Percentiles rank a stretch among this genome's conserved stretches.
Evolutionary conservation across 2,329 filamentous ascomycete species (phyloP).

Genomic region (Pestalotiopsis fici): DNA sequence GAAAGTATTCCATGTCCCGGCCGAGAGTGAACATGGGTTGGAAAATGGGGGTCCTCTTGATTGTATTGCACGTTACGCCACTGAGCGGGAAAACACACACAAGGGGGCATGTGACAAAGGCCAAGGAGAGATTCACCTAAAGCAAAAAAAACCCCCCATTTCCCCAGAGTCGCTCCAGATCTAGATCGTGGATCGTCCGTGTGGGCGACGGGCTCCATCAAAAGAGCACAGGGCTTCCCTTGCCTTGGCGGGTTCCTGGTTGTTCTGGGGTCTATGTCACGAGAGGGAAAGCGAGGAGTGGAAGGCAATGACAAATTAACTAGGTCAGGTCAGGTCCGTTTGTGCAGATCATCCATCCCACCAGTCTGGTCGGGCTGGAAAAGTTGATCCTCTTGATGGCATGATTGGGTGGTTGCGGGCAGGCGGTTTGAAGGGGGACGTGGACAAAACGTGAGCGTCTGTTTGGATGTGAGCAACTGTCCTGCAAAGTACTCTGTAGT

Average conservation of each 20-base stretch:
- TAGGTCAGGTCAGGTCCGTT: neutral
- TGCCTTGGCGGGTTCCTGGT: neutral
- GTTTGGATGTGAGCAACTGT: neutral
- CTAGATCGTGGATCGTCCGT: neutral
- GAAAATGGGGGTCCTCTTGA: neutral
- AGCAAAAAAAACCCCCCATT: neutral
- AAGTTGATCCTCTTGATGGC: neutral
- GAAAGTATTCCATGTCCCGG: neutral
- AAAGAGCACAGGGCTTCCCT: neutral
- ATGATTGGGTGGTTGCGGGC: neutral
- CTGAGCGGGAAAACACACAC: neutral
- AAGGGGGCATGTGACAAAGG: neutral
- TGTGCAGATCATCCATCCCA: neutral
- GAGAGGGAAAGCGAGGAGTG: neutral
- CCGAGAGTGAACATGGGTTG: neutral
- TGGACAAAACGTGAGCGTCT: neutral
- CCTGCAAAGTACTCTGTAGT: no score
- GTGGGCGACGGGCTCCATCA: neutral
- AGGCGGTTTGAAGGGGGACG: neutral
- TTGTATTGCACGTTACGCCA: neutral
- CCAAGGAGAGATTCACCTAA: neutral
- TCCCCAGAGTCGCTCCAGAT: neutral
- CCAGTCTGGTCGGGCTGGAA: neutral
- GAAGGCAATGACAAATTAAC: neutral
- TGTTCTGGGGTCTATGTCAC: neutral